These are phyloP conservation scores for Monilinia polystroma DNA, from an alignment of 2,329 filamentous ascomycete species.

Conservation along the genomic window DNA sequence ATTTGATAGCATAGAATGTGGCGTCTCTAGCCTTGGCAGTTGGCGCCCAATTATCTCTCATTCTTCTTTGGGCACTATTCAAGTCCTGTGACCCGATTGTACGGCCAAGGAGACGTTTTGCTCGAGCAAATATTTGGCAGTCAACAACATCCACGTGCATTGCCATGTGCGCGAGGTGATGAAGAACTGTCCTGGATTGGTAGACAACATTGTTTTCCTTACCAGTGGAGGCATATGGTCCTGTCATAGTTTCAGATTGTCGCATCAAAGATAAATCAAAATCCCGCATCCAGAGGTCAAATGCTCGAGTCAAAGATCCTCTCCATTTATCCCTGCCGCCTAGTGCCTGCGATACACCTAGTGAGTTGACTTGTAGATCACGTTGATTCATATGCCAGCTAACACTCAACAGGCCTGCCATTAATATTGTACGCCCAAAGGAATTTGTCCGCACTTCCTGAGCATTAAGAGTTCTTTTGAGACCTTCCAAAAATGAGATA, in stretches of 20 bases:
- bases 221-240: conserved; percentile 55
- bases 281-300: conserved; percentile 90
- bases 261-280: conserved; percentile 75
- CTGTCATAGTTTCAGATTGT: conserved; percentile 52
- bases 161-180: conserved; percentile 94
- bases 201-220: conserved; percentile 70
- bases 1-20: conserved; percentile 87
- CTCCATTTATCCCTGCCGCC: conserved; percentile 92
- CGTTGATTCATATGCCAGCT: conserved; percentile 98
- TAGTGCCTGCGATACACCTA: conserved; percentile 75
- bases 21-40: conserved; percentile 86
- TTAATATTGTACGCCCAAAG: conserved; percentile 88
- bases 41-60: conserved; percentile 87
- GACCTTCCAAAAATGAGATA: conserved; percentile 82
- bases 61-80: conserved; percentile 72
- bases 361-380: conserved; percentile 85
- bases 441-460: conserved; percentile 86
- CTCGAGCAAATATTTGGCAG: conserved; percentile 91
- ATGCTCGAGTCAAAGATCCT: conserved; percentile 77
- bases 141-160: conserved; percentile 98
- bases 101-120: conserved; percentile 79
- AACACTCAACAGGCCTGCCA: conserved; percentile 89
- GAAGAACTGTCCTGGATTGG: conserved; percentile 83
- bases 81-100: conserved; percentile 82
- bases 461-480: conserved; percentile 86